Evolutionary conservation across 192 early-diverging fungal species (phyloP), one percentile per base, ranked within the genome.

Genomic region (Coemansia umbellata): DNA sequence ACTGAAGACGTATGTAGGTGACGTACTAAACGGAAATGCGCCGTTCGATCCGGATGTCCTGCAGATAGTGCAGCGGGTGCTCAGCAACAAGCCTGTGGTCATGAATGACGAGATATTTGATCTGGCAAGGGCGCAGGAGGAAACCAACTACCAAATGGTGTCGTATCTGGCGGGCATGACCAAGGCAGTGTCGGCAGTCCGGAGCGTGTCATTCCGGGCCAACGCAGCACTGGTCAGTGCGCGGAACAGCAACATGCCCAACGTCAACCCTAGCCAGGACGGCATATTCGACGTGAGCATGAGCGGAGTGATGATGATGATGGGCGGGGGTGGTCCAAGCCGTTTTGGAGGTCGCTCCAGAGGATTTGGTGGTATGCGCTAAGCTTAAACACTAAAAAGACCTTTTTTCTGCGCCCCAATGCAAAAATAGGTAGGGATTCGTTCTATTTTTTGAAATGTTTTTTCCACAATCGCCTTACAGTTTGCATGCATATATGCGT

Each of bases 11-110:
- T 77, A 77, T 28, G 74, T 77, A 26, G 55, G 55, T 28, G 66
- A 77, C 2, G 74, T 77, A 17, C 62, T 66, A 3, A 44, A 36
- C 11, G 67, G 52, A 4, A 53, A 11, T 15, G 74, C 73, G 13
- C 37, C 45, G 32, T 77, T 69, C 63, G 74, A 77, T 13, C 58
- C 73, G 1, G 66, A 76, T 18, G 63, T 76, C 11, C 9, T 76
- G 55, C 73, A 76, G 53, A 57, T 64, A 1, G 73, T 76, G 8
- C 66, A 76, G 58, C 66, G 66, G 18, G 62, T 69, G 50, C 73
- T 76, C 18, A 64, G 66, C 47, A 76, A 69, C 42, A 35, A 37
- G 42, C 63, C 73, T 10, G 73, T 69, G 3, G 55, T 76, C 26
- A 58, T 47, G 21, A 52, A 52, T 32, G 73, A 76, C 47, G 57